Conservation (phyloP, 2,329 filamentous ascomycete species). For the Raffaelea ambrosiae region DNA sequence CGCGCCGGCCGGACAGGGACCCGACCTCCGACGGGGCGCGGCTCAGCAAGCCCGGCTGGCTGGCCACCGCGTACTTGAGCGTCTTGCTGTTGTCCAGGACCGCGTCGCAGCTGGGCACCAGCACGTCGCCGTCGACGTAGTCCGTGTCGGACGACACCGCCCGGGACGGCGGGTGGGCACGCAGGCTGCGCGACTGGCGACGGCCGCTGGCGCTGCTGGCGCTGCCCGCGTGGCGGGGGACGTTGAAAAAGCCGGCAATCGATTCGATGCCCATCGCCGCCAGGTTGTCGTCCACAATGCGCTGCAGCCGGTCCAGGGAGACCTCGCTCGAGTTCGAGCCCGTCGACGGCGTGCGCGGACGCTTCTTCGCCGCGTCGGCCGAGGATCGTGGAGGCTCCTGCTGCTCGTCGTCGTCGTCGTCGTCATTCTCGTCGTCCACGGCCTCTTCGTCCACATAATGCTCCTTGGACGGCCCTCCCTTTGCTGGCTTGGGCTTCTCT, state of each 20-base stretch:
- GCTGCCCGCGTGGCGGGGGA: not conserved
- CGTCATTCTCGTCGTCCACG: not conserved
- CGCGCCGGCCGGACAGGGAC: constrained; percentile 33
- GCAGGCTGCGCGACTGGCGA: constrained; percentile 18
- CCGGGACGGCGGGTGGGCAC: constrained; percentile 15
- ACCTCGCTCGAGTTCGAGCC: constrained; percentile 60
- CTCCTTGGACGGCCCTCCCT: constrained; percentile 2
- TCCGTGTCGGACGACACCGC: constrained; percentile 78
- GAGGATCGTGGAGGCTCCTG: constrained; percentile 1
- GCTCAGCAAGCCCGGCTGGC: not conserved
- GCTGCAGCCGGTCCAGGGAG: constrained; percentile 72
- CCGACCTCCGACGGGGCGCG: constrained; percentile 29
- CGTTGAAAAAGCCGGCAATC: not conserved
- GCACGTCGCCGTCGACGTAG: constrained; percentile 66
- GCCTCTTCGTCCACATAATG: constrained; percentile 26
- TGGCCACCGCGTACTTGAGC: constrained; percentile 49
- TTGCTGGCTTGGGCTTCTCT: constrained; percentile 7
- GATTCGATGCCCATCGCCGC: constrained; percentile 38
- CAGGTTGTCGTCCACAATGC: constrained; percentile 65
- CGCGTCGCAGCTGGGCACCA: constrained; percentile 80
- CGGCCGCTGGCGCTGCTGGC: constrained; percentile 18
- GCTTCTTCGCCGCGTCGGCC: constrained; percentile 14
- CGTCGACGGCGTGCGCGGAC: constrained; percentile 43
- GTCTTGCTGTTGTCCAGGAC: constrained; percentile 86
- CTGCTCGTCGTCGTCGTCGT: not conserved